Evolutionary conservation across 352 stramenopile species (phyloP).

Genomic region (Globisporangium carolinianum): DNA sequence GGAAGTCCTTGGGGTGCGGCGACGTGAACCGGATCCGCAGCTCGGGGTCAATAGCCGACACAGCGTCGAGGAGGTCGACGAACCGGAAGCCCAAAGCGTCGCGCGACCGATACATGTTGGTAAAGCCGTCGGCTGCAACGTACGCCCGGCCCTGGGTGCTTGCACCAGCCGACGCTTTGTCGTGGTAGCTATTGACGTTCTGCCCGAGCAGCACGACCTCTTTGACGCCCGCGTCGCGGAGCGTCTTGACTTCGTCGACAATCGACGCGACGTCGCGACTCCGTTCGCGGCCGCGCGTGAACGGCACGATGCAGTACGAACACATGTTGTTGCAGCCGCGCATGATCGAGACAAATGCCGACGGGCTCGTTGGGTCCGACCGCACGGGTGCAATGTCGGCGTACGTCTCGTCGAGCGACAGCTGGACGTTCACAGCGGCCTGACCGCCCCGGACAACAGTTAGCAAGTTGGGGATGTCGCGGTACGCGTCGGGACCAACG

Average conservation of each 20-base stretch:
- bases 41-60: constrained; percentile 91
- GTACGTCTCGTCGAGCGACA: constrained; percentile 98
- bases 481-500: constrained; percentile 97
- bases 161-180: constrained; percentile 80
- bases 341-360: constrained; percentile 98
- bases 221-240: constrained; percentile 92
- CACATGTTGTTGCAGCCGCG: constrained; percentile 99
- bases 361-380: constrained; percentile 66
- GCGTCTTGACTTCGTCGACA: constrained; percentile 88
- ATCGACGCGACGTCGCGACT: constrained; percentile 90
- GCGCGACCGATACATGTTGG: constrained; percentile 90
- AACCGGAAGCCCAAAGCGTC: constrained; percentile 93
- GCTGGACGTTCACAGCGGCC: constrained; percentile 91
- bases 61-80: constrained; percentile 93
- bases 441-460: constrained; percentile 70
- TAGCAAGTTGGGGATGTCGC: constrained; percentile 95
- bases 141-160: constrained; percentile 63
- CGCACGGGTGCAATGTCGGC: constrained; percentile 95
- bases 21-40: constrained; percentile 99
- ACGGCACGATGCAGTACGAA: constrained; percentile 99
- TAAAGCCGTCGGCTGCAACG: constrained; percentile 90
- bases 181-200: constrained; percentile 99
- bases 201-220: constrained; percentile 99
- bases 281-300: constrained; percentile 96
- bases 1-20: constrained; percentile 99